Base-by-base conservation (phyloP, 2,329 filamentous ascomycete species). In the Fusarium equiseti region DNA sequence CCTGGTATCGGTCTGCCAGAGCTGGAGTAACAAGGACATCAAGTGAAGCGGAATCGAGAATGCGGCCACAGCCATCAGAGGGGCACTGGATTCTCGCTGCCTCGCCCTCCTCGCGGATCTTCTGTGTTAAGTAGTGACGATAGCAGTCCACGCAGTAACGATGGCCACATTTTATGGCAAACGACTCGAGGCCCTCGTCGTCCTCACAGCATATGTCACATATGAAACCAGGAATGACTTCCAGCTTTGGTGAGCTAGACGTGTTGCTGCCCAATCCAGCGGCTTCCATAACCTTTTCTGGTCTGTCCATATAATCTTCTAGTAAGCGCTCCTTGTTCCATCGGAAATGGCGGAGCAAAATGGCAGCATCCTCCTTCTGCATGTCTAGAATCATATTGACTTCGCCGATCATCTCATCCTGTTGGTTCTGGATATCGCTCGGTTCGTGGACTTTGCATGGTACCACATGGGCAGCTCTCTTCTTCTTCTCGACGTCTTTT, bases 181-280 rank as follows among this genome's bases (percentile, higher is more conserved):
- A 98, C 4, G 93, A 94, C 78, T 93, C 80, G 22, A 98, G 82
- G 2, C 88, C 90, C 1, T 89, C 85, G 22, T 88, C 91, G 71
- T 99, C 96, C 76, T 98, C 95, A 80, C 92, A 98, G 83, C 96
- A 99, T 71, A 99, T 99, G 67, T 97, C 94, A 82, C 96, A 99
- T 75, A 88, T 85, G 79, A 99, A 99, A 11, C 90, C 94, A 16
- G 89, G 85, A 20, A 95, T 83, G 18, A 85, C 83, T 78, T 95
- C 88, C 6, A 97, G 86, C 76, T 88, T 90, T 3, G 93, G 92
- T 13, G 87, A 85, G 13, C 83, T 83, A 3, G 83, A 82, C n/a
- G 88, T 85, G 65, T 85, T 89, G 58, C 90, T 87, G 38, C 91
- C 91, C 31, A 99, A 83, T 1, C 96, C 96, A 16, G 95, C 95